A percentile compares a stretch with the other conserved stretches of the same genome.
These are phyloP conservation scores for Vickermania spadyakhi DNA, from an alignment of 208 protist species.

Conservation along the genomic window DNA sequence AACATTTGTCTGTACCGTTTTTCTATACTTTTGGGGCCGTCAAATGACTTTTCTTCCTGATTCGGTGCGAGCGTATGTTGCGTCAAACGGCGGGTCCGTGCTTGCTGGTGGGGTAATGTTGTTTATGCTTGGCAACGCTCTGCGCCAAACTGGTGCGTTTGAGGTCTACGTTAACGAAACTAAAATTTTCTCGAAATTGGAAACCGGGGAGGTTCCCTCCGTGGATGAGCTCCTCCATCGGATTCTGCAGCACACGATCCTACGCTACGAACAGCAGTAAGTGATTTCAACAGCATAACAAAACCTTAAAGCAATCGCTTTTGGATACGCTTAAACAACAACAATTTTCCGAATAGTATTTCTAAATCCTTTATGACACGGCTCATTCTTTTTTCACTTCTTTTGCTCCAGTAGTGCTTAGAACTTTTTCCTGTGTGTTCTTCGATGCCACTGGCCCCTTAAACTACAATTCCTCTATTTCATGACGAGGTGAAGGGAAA, in stretches of 20 bases:
- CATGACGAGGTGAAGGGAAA: neutral
- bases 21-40: neutral
- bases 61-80: neutral
- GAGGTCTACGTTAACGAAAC: slow-evolving; percentile 1
- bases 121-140: neutral
- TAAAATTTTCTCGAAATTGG: slow-evolving; percentile 1
- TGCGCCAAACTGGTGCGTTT: slow-evolving; percentile 6
- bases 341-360: no score
- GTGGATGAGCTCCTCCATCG: neutral
- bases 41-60: slow-evolving; percentile 2
- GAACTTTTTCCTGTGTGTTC: no score
- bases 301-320: no score
- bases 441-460: no score
- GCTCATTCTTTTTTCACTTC: no score
- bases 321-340: no score
- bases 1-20: neutral
- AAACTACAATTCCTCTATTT: no score
- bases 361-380: no score
- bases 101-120: neutral
- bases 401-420: no score
- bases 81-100: neutral
- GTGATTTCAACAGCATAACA: no score
- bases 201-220: neutral
- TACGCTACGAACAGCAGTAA: neutral
- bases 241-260: neutral